Evolutionary conservation across 2,329 filamentous ascomycete species (phyloP).

Genomic region (Sporothrix sp.): DNA sequence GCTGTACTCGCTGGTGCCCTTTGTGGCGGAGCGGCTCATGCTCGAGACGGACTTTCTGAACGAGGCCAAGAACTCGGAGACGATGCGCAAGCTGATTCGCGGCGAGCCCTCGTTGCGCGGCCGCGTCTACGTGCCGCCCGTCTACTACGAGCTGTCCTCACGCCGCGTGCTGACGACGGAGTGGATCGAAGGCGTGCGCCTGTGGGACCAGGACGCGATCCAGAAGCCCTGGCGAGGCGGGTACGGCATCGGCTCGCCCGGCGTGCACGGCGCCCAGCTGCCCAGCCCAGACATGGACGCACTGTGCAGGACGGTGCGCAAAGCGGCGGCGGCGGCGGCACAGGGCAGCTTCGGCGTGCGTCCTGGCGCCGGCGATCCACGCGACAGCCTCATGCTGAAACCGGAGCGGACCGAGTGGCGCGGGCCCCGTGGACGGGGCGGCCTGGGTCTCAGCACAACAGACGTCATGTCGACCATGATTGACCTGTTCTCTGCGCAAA

Average conservation of each 20-base stretch:
- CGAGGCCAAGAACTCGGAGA: slow-evolving; percentile 79
- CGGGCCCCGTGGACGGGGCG: slow-evolving; percentile 61
- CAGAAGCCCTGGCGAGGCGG: slow-evolving; percentile 70
- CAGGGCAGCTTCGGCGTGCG: slow-evolving; percentile 24
- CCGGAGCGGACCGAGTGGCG: slow-evolving; percentile 72
- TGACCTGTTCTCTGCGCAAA: slow-evolving; percentile 92
- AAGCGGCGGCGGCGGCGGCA: slow-evolving; percentile 23
- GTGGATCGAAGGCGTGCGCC: slow-evolving; percentile 89
- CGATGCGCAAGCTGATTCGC: slow-evolving; percentile 69
- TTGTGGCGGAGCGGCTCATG: slow-evolving; percentile 82
- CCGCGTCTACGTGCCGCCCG: slow-evolving; percentile 78
- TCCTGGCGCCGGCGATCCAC: slow-evolving; percentile 30
- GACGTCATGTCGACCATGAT: slow-evolving; percentile 96
- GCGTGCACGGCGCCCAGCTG: slow-evolving; percentile 59
- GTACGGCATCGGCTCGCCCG: slow-evolving; percentile 65
- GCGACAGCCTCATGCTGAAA: slow-evolving; percentile 62
- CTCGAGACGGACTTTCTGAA: slow-evolving; percentile 92
- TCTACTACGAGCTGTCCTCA: slow-evolving; percentile 74
- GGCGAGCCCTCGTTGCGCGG: slow-evolving; percentile 65
- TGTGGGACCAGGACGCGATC: slow-evolving; percentile 86
- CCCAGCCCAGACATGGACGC: slow-evolving; percentile 37
- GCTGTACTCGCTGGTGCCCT: slow-evolving; percentile 81
- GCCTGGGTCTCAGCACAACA: slow-evolving; percentile 70
- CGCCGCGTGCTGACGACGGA: slow-evolving; percentile 85
- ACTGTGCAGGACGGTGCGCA: slow-evolving; percentile 36